Conservation (phyloP, 371 early-diverging fungal genomes). For the Coemansia linderi region DNA sequence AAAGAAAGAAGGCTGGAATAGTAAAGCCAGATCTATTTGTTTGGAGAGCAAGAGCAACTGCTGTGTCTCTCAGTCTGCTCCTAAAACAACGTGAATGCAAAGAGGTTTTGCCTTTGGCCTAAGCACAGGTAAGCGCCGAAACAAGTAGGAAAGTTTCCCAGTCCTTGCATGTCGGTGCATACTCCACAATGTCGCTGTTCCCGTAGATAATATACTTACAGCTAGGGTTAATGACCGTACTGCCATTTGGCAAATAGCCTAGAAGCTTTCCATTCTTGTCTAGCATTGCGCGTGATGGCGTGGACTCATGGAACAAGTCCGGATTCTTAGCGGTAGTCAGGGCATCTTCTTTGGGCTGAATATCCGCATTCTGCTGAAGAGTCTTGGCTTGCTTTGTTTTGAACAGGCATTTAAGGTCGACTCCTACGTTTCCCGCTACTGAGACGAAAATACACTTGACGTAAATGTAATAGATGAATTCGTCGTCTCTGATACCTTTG, state of each 20-base stretch:
- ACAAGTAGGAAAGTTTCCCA: not conserved
- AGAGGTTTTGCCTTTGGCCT: not conserved
- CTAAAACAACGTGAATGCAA: not conserved
- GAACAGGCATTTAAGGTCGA: not conserved
- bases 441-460: not conserved
- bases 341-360: not conserved
- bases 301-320: not conserved
- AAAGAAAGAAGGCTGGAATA: no score
- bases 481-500: not conserved
- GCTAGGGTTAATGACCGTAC: not conserved
- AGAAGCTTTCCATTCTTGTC: not conserved
- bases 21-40: no score
- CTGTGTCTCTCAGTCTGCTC: no score
- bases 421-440: not conserved
- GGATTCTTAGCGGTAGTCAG: no score
- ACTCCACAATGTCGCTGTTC: not conserved
- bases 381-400: not conserved
- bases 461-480: not conserved
- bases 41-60: no score
- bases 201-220: not conserved
- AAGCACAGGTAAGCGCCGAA: not conserved
- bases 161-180: not conserved
- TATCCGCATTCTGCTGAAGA: not conserved
- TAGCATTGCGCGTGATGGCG: not conserved
- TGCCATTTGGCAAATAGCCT: no score